Evolutionary conservation across 139 green algal genomes (phyloP).

Genomic region (Chlamydomonas sp.): DNA sequence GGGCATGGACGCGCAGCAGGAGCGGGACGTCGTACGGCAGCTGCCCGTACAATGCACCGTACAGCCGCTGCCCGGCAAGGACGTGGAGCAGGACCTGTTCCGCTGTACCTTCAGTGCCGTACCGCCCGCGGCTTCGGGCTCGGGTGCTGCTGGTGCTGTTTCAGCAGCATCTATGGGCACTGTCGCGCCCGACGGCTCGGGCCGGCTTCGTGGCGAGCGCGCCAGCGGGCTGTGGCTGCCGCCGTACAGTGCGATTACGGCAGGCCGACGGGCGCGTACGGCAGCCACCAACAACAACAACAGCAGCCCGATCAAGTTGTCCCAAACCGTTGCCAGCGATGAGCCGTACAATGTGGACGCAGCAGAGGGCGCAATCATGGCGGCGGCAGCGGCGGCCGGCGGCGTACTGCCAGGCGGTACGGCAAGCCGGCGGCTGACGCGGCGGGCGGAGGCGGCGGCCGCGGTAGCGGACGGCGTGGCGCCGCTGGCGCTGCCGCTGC

Average conservation of each 20-base stretch:
- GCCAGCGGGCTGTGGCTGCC: background rate
- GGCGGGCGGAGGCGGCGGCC: background rate
- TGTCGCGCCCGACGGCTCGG: too few species aligned
- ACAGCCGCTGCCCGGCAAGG: background rate
- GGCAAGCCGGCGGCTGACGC: background rate
- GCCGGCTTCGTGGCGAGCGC: too few species aligned
- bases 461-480: background rate
- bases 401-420: background rate
- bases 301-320: background rate
- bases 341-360: background rate
- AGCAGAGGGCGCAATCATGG: background rate
- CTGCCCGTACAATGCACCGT: constrained; percentile 2
- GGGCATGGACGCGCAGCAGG: constrained; percentile 58
- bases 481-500: background rate
- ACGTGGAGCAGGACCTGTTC: constrained; percentile 22
- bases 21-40: constrained; percentile 21
- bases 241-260: background rate
- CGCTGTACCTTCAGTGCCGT: background rate
- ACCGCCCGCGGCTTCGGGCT: too few species aligned
- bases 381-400: background rate
- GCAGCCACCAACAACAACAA: background rate
- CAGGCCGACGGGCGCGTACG: background rate
- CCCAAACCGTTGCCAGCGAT: too few species aligned
- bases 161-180: too few species aligned
- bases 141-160: too few species aligned